A percentile compares a stretch with the other conserved stretches of the same genome.
Evolutionary conservation across 2,329 filamentous ascomycete genomes (phyloP).

Genomic region (Arthrobotrys sinensis): DNA sequence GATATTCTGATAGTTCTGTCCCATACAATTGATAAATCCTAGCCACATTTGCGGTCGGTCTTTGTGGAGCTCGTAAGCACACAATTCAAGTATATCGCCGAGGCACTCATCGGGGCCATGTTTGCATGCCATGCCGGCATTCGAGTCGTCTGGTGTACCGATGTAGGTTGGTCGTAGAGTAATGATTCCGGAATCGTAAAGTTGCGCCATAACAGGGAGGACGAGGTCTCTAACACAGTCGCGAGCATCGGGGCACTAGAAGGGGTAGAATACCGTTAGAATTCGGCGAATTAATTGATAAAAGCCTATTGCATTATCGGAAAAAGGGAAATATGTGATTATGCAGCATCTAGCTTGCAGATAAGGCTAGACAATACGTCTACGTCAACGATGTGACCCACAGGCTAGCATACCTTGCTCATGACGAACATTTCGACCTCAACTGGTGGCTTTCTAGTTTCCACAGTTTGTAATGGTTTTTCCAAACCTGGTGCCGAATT

Average conservation of each 20-base stretch:
- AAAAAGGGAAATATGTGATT: conserved; percentile 49
- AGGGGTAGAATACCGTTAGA: conserved; percentile 5
- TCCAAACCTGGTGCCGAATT: conserved; percentile 21
- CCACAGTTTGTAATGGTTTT: conserved; percentile 9
- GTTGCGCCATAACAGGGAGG: conserved; percentile 86
- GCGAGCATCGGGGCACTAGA: conserved; percentile 87
- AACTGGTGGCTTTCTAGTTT: conserved; percentile 44
- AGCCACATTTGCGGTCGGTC: conserved; percentile 82
- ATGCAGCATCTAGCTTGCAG: conserved; percentile 12
- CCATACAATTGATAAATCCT: conserved; percentile 93
- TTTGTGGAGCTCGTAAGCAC: conserved; percentile 85
- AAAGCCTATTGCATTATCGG: conserved; percentile 1
- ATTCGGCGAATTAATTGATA: conserved; percentile 1
- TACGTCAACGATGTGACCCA: conserved; percentile 1
- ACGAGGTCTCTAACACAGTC: conserved; percentile 86
- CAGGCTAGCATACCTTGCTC: conserved; percentile 47
- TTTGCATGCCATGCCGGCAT: conserved; percentile 88
- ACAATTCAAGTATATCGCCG: conserved; percentile 94
- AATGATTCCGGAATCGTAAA: conserved; percentile 79
- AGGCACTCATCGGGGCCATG: conserved; percentile 93
- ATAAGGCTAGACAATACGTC: not conserved
- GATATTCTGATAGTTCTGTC: conserved; percentile 81
- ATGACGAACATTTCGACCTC: conserved; percentile 58
- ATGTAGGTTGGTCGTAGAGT: conserved; percentile 94
- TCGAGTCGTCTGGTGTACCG: conserved; percentile 76